phyloP scores from a whole-genome alignment of 805 yeast species.

The Yueomyces sp. region DNA sequence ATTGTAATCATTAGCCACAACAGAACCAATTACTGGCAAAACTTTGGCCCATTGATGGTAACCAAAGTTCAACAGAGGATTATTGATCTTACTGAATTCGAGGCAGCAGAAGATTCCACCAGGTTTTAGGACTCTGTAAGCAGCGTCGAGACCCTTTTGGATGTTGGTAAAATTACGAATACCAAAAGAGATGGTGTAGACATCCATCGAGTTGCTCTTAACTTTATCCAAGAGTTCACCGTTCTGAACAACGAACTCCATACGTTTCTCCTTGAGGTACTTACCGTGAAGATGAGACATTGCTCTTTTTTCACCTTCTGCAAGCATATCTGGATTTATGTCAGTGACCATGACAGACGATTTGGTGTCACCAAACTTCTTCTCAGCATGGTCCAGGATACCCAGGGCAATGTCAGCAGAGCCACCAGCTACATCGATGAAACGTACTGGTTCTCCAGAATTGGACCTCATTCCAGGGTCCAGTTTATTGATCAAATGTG shows the following conservation, averaged over 20 bases:
- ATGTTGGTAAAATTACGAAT: constrained; percentile 92
- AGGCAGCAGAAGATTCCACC: constrained; percentile 97
- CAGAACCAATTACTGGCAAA: constrained; percentile 89
- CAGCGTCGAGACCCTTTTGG: constrained; percentile 89
- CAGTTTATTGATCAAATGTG: constrained; percentile 70
- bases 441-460: constrained; percentile 58
- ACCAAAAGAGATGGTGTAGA: constrained; percentile 94
- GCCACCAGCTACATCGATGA: constrained; percentile 97
- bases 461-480: constrained; percentile 94
- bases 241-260: constrained; percentile 75
- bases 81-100: constrained; percentile 86
- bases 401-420: constrained; percentile 98
- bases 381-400: constrained; percentile 77
- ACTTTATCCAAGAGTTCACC: constrained; percentile 82
- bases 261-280: constrained; percentile 39
- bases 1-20: constrained; percentile 89
- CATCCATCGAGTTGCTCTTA: constrained; percentile 78
- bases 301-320: constrained; percentile 77
- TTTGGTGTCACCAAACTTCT: constrained; percentile 56
- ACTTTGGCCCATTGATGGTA: constrained; percentile 83
- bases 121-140: constrained; percentile 88
- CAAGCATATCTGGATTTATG: constrained; percentile 91
- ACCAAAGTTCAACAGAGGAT: constrained; percentile 55
- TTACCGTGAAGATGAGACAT: constrained; percentile 36
- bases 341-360: constrained; percentile 86